Evolutionary conservation across 163 green algal genomes (phyloP).

Genomic region (Volvox carteri): DNA sequence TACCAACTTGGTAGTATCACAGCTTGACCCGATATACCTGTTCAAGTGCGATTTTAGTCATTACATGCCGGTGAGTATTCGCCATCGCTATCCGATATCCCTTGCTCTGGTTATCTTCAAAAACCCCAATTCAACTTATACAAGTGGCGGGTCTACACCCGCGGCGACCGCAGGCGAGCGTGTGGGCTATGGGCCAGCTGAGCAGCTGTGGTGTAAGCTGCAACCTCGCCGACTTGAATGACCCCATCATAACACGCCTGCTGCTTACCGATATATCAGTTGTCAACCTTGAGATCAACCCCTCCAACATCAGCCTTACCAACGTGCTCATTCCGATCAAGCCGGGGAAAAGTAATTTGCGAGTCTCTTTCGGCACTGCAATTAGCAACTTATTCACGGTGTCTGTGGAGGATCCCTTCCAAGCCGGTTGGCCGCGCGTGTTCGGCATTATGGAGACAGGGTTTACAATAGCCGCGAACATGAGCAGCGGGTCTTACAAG

Average conservation of each 20-base stretch:
- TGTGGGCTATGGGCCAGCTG: conserved; percentile 63
- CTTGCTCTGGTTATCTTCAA: too few species aligned
- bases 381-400: conserved; percentile 8
- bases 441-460: conserved; percentile 2
- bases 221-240: conserved; percentile 58
- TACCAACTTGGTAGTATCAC: conserved; percentile 85
- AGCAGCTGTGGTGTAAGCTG: conserved; percentile 65
- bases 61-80: conserved; percentile 40
- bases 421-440: conserved; percentile 50
- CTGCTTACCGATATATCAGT: conserved; percentile 12
- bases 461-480: conserved; percentile 53
- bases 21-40: conserved; percentile 78
- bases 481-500: conserved; percentile 52
- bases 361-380: conserved; percentile 36
- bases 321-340: conserved; percentile 39
- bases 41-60: conserved; percentile 58
- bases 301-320: conserved; percentile 25
- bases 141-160: too few species aligned
- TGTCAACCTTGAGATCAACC: conserved; percentile 21
- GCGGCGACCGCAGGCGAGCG: too few species aligned
- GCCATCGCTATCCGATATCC: too few species aligned
- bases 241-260: background rate
- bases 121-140: too few species aligned
- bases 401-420: conserved; percentile 55
- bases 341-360: conserved; percentile 24